phyloP scores from a whole-genome alignment of 495 filamentous ascomycete genomes.

The Amphirosellinia nigrospora region DNA sequence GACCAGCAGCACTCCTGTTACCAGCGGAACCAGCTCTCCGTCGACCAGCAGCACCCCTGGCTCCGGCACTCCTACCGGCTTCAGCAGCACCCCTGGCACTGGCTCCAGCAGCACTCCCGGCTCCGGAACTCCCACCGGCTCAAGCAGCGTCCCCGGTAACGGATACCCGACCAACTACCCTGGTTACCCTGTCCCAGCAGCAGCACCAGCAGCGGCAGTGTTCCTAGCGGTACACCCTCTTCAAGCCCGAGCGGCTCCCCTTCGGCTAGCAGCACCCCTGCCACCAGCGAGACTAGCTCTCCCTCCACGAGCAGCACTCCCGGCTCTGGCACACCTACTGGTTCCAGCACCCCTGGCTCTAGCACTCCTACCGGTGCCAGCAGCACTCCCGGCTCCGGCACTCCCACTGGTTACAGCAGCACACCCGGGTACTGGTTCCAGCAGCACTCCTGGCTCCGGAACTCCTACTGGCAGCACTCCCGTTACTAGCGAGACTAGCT shows the following conservation, averaged over 20 bases:
- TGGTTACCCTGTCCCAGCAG: neutral
- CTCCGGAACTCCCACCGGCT: neutral
- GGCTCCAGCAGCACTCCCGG: neutral
- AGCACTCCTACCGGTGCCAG: neutral
- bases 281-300: neutral
- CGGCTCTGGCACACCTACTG: neutral
- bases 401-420: neutral
- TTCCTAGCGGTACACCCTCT: neutral
- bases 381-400: slow-evolving; percentile 1
- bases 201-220: no score
- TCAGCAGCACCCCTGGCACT: slow-evolving; percentile 6
- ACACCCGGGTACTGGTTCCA: neutral
- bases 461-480: neutral
- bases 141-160: neutral
- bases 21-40: neutral
- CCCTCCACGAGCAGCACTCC: neutral
- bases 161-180: slow-evolving; percentile 8
- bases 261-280: neutral
- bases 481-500: neutral
- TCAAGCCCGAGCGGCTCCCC: neutral
- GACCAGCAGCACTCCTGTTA: slow-evolving; percentile 1
- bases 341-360: neutral
- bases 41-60: neutral
- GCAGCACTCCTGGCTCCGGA: neutral
- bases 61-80: neutral